phyloP scores from a whole-genome alignment of 768 basidiomycete genomes.

The Pisolithus marmoratus region DNA sequence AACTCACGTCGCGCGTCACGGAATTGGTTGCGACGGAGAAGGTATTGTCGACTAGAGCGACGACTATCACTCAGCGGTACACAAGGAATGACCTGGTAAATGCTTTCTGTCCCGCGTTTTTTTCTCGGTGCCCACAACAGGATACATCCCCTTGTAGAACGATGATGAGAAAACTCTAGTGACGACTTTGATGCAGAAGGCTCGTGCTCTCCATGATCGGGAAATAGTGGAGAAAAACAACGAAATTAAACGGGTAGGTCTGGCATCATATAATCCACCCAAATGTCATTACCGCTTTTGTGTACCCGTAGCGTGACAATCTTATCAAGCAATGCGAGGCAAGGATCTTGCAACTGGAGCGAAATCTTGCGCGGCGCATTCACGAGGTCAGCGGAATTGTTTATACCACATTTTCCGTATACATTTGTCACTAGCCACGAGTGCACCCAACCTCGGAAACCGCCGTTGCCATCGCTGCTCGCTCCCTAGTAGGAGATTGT shows the following conservation, averaged over 20 bases:
- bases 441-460: conserved; percentile 6
- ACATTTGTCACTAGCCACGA: conserved; percentile 7
- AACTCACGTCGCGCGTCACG: conserved; percentile 14
- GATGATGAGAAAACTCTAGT: conserved; percentile 48
- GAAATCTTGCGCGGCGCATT: conserved; percentile 39
- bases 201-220: conserved; percentile 46
- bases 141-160: conserved; percentile 28
- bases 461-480: conserved; percentile 1
- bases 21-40: conserved; percentile 25
- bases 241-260: conserved; percentile 47
- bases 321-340: conserved; percentile 38
- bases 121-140: conserved; percentile 10
- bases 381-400: conserved; percentile 19
- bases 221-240: conserved; percentile 49
- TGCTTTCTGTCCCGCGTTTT: conserved; percentile 2
- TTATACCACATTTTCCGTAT: conserved; percentile 11
- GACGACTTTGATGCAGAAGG: conserved; percentile 37
- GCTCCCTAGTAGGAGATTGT: not conserved
- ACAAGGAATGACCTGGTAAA: conserved; percentile 42
- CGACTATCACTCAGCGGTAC: conserved; percentile 34
- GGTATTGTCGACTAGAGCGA: conserved; percentile 23
- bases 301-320: conserved; percentile 39
- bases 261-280: conserved; percentile 1
- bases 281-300: not conserved
- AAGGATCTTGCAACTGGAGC: conserved; percentile 43